phyloP scores from a whole-genome alignment of 1,284 basidiomycete genomes.

The Leccinum griseonigrum region DNA sequence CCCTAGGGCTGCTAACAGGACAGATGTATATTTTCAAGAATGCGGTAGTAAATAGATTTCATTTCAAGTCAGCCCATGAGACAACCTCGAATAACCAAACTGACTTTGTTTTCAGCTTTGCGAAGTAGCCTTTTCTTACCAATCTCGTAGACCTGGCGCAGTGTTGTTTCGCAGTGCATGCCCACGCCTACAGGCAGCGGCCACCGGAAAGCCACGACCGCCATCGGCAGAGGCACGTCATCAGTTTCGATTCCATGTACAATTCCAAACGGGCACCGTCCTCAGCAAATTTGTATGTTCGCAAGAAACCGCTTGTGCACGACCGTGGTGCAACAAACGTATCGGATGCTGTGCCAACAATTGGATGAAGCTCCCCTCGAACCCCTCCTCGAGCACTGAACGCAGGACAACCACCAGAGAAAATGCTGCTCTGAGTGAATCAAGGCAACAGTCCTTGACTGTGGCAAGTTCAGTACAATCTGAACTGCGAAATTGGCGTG shows the following conservation, averaged over 20 bases:
- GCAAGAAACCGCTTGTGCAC: slow-evolving; percentile 84
- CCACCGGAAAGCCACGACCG: slow-evolving; percentile 91
- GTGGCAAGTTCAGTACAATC: slow-evolving; percentile 3
- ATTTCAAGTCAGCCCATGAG: slow-evolving; percentile 13
- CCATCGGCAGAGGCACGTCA: slow-evolving; percentile 75
- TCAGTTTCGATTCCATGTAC: slow-evolving; percentile 97
- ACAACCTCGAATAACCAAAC: slow-evolving; percentile 20
- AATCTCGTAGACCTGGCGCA: slow-evolving; percentile 82
- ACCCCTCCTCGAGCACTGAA: slow-evolving; percentile 62
- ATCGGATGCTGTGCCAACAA: slow-evolving; percentile 92
- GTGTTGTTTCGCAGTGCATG: slow-evolving; percentile 29
- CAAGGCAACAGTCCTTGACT: slow-evolving; percentile 71
- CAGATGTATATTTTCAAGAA: no score
- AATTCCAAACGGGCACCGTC: slow-evolving; percentile 83
- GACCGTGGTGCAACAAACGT: slow-evolving; percentile 82
- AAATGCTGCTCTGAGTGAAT: slow-evolving; percentile 88
- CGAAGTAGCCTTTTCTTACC: slow-evolving; percentile 97
- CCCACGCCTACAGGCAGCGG: slow-evolving; percentile 90
- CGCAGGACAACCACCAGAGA: slow-evolving; percentile 81
- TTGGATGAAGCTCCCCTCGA: slow-evolving; percentile 75
- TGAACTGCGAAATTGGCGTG: slow-evolving; percentile 29
- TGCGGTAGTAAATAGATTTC: no score
- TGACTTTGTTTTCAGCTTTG: slow-evolving; percentile 95
- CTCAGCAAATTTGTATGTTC: slow-evolving; percentile 82
- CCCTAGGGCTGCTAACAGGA: no score